phyloP scores from a whole-genome alignment of 371 early-diverging fungal species.

The Rhizopus arrhizus region DNA sequence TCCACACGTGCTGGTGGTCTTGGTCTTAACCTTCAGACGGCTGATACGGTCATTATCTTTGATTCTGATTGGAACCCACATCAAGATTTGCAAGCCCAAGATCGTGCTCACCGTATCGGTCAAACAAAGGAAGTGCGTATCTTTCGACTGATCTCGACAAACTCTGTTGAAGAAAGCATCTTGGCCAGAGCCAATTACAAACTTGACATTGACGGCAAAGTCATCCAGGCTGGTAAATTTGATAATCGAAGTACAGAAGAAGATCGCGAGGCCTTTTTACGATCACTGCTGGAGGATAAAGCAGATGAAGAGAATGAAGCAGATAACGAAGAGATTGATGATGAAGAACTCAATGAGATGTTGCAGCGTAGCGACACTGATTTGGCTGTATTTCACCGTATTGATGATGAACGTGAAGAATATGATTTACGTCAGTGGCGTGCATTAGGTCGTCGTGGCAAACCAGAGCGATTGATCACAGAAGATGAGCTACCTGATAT shows the following conservation, averaged over 20 bases:
- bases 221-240: slow-evolving; percentile 98
- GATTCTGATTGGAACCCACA: slow-evolving; percentile 99
- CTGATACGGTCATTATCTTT: slow-evolving; percentile 99
- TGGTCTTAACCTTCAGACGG: slow-evolving; percentile 98
- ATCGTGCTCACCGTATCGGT: slow-evolving; percentile 99
- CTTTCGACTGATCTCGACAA: slow-evolving; percentile 90
- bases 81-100: slow-evolving; percentile 99
- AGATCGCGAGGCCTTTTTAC: slow-evolving; percentile 89
- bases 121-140: slow-evolving; percentile 99
- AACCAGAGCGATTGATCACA: slow-evolving; percentile 75
- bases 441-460: slow-evolving; percentile 41
- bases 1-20: slow-evolving; percentile 99
- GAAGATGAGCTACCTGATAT: slow-evolving; percentile 85
- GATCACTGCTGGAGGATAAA: slow-evolving; percentile 74
- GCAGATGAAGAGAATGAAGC: slow-evolving; percentile 58
- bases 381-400: slow-evolving; percentile 31
- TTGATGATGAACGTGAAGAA: slow-evolving; percentile 49
- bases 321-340: slow-evolving; percentile 67
- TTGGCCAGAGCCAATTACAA: slow-evolving; percentile 94
- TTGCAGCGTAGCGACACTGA: slow-evolving; percentile 45
- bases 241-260: slow-evolving; percentile 93
- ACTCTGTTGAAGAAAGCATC: slow-evolving; percentile 97
- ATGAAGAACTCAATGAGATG: slow-evolving; percentile 67
- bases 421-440: slow-evolving; percentile 26
- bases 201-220: slow-evolving; percentile 95